Percentiles rank a stretch among this genome's conserved stretches.
These are phyloP conservation scores for Nemania sp. DNA, from an alignment of 2,329 filamentous ascomycete genomes.

Conservation along the genomic window DNA sequence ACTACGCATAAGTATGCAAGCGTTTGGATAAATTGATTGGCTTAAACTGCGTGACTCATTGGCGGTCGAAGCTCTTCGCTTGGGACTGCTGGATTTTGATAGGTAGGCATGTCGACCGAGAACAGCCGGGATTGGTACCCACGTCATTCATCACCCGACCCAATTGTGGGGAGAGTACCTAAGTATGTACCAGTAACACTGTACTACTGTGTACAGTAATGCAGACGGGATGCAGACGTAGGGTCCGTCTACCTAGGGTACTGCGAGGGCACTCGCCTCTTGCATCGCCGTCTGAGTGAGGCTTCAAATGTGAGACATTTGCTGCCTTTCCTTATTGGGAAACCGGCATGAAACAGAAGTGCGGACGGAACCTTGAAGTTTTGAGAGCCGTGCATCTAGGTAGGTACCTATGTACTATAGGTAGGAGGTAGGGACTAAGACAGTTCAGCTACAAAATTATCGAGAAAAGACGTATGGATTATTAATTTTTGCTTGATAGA, in stretches of 20 bases:
- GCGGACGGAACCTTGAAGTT: background rate
- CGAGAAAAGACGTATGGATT: too few relatives aligned
- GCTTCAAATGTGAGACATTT: slow-evolving; percentile 13
- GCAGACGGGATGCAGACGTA: background rate
- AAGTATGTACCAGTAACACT: too few relatives aligned
- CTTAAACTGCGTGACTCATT: slow-evolving; percentile 15
- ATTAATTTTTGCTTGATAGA: too few relatives aligned
- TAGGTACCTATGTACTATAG: too few relatives aligned
- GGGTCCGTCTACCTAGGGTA: too few relatives aligned
- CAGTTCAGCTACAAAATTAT: too few relatives aligned
- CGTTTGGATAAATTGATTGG: slow-evolving; percentile 1
- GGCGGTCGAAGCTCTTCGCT: background rate
- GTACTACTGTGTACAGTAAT: background rate
- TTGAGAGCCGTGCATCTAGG: too few relatives aligned
- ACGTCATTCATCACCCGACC: background rate
- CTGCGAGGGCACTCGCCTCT: too few relatives aligned
- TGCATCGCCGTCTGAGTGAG: too few relatives aligned
- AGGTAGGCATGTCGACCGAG: background rate
- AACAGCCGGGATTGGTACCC: background rate
- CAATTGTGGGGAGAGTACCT: background rate
- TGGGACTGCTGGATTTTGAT: background rate
- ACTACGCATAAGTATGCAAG: too few relatives aligned
- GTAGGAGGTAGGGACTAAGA: too few relatives aligned
- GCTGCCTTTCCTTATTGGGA: slow-evolving; percentile 1
- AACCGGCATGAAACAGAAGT: background rate